Evolutionary conservation across 331 rosid species (phyloP).

Genomic region (Erythrophleum ivorense): DNA sequence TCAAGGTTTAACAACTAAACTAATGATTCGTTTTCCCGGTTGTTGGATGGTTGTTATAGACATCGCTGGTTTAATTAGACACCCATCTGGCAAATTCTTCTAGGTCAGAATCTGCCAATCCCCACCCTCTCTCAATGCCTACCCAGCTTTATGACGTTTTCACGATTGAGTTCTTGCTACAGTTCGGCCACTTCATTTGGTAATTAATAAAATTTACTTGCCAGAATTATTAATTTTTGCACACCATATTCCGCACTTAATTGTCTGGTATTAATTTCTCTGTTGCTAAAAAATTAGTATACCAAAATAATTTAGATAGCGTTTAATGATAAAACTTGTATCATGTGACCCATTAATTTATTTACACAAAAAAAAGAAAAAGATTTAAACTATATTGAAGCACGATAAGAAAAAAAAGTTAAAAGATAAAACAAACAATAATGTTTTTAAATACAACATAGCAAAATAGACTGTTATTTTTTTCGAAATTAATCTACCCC

Average conservation of each 20-base stretch:
- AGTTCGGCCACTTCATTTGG: background rate
- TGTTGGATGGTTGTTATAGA: constrained; percentile 74
- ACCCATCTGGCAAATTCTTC: constrained; percentile 48
- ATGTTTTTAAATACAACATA: no score
- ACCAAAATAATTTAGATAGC: background rate
- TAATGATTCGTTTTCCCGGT: constrained; percentile 56
- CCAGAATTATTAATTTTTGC: no score
- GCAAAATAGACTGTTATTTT: no score
- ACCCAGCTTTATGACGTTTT: background rate
- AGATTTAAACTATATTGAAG: background rate
- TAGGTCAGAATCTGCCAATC: constrained; percentile 29
- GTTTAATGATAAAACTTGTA: background rate
- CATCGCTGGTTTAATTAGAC: constrained; percentile 28
- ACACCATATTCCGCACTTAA: no score
- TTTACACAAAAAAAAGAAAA: background rate
- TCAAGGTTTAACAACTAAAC: constrained; percentile 54
- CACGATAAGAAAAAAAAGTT: no score
- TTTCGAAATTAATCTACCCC: no score
- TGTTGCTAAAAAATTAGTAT: no score
- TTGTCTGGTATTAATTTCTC: no score
- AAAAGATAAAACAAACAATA: no score
- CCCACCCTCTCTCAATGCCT: background rate
- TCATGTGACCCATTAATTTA: background rate
- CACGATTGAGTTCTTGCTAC: background rate
- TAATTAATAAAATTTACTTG: no score